A percentile compares a stretch with the other conserved stretches of the same genome.
phyloP scores from a whole-genome alignment of 2,329 filamentous ascomycete species.

The Colletotrichum sojae region DNA sequence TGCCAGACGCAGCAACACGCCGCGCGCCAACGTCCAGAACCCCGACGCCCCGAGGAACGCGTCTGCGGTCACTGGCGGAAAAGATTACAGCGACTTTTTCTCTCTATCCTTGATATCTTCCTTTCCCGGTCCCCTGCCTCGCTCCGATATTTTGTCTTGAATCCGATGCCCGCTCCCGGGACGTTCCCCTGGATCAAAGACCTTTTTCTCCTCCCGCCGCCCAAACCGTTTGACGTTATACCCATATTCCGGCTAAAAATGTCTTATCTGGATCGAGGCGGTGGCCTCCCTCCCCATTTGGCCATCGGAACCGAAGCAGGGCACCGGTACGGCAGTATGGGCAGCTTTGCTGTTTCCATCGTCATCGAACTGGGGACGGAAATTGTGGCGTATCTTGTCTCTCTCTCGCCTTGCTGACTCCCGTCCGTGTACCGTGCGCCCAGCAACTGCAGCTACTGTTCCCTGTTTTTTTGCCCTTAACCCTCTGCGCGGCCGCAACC shows the following conservation, averaged over 20 bases:
- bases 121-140: not conserved
- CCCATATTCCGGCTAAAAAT: not conserved
- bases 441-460: conserved; percentile 7
- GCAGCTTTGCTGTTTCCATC: conserved; percentile 27
- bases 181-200: conserved; percentile 9
- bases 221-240: conserved; percentile 32
- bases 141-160: not conserved
- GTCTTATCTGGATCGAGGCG: not conserved
- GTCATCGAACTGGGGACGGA: conserved; percentile 40
- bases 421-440: conserved; percentile 11
- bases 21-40: not conserved
- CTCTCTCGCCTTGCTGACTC: conserved; percentile 3
- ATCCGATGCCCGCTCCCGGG: conserved; percentile 1
- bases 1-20: not conserved
- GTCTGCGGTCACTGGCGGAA: conserved; percentile 28
- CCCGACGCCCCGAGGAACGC: conserved; percentile 16
- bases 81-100: not conserved
- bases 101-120: not conserved
- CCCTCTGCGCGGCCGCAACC: not conserved
- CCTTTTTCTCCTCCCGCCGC: not conserved
- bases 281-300: not conserved
- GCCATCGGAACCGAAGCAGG: not conserved
- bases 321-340: conserved; percentile 26
- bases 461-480: conserved; percentile 5
- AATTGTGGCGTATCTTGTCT: conserved; percentile 40